phyloP scores from a whole-genome alignment of 1,284 basidiomycete species.

The Boletus mariae region DNA sequence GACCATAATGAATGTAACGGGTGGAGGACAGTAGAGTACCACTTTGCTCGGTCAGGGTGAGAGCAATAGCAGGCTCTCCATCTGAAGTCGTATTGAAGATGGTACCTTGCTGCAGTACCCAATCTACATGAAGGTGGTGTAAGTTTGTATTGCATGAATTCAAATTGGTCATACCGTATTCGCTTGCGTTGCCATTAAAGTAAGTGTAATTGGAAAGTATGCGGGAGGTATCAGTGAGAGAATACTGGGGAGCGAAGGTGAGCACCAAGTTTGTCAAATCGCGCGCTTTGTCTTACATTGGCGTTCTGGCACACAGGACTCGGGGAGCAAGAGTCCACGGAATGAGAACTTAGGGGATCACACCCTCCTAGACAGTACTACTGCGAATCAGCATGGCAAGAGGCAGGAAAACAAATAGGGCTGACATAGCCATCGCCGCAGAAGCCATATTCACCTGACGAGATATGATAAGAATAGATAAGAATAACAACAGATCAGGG shows the following conservation, averaged over 20 bases:
- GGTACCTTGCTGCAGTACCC: slow-evolving; percentile 65
- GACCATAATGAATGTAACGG: slow-evolving; percentile 78
- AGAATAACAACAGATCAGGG: background rate
- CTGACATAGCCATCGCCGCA: slow-evolving; percentile 58
- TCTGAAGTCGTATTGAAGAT: slow-evolving; percentile 60
- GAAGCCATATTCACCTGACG: slow-evolving; percentile 67
- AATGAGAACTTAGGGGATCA: slow-evolving; percentile 67
- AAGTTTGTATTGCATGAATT: background rate
- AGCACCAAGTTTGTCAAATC: background rate
- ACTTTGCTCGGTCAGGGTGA: slow-evolving; percentile 63
- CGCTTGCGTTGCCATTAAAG: slow-evolving; percentile 72
- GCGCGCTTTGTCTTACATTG: slow-evolving; percentile 41
- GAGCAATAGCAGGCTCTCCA: slow-evolving; percentile 59
- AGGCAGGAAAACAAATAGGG: slow-evolving; percentile 1
- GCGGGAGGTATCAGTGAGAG: slow-evolving; percentile 63
- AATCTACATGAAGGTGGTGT: slow-evolving; percentile 43
- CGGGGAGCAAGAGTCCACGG: slow-evolving; percentile 64
- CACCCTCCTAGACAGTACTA: slow-evolving; percentile 82
- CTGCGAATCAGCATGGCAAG: slow-evolving; percentile 4
- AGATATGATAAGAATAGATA: slow-evolving; percentile 2
- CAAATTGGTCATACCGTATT: slow-evolving; percentile 39
- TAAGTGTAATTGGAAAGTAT: slow-evolving; percentile 60
- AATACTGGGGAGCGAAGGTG: slow-evolving; percentile 41
- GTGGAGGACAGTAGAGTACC: slow-evolving; percentile 79
- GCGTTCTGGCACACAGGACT: slow-evolving; percentile 65